Base-by-base conservation (phyloP, 2,329 filamentous ascomycete species). In the Escovopsis sp. region DNA sequence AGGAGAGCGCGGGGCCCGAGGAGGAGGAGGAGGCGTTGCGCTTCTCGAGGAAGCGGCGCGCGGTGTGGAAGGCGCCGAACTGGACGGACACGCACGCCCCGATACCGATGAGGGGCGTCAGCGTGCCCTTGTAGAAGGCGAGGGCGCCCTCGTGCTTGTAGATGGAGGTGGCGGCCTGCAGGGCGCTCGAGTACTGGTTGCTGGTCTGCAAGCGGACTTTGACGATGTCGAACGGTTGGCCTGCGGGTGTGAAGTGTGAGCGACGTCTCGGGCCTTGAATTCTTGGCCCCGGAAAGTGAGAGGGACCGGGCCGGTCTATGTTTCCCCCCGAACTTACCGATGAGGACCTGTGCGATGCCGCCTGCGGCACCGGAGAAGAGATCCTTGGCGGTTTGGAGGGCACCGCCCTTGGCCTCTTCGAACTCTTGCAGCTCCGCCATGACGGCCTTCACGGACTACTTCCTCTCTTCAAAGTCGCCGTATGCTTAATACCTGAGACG, bases 1-100 rank as follows among this genome's bases (percentile, higher is more conserved):
- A 94, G 16, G 74, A 75, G 27, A 96, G 75, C 20, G 70, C 67
- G 39, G 59, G 45, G 11, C 47, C 71, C 34, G 80, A 66, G 47
- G 52, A 47, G 80, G 68, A 37, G 70, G 37, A 70, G 71, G 65
- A 59, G 76, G 74, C 59, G 63, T 94, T 94, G 50, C 73, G 71
- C 36, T 74, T 67, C 66, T 96, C 89, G 58, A 98, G 79, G 55
- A 75, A 81, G 45, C 91, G 84, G 45, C 85, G 84, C 8, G 89
- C 88, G 57, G 83, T 81, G 70, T 95, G 87, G 72, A 96, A 98
- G 53, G 84, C 91, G 48, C 88, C 91, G 62, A 98, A 98, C 69
- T 98, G 91, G 53, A 98, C 82, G n/a, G 87, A 95, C 37, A 91
- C 88, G 61, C 91, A 98, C 51, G 91, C 91, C 52, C 91, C 91